These are phyloP conservation scores for Pichia ethanolica DNA, from an alignment of 805 yeast genomes.

Conservation along the genomic window DNA sequence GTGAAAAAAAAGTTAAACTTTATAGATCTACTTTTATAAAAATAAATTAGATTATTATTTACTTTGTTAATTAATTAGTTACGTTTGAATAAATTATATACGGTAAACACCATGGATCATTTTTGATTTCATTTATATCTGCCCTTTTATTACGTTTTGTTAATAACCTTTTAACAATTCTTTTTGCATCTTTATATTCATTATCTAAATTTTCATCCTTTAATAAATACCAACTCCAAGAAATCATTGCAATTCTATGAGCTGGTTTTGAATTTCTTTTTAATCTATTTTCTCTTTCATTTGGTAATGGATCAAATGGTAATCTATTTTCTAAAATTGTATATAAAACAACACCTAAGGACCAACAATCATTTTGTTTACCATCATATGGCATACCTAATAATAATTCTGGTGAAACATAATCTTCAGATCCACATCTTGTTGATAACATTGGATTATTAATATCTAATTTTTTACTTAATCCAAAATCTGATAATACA, in stretches of 20 bases:
- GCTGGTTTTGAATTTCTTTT: conserved; percentile 54
- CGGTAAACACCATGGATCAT: conserved; percentile 29
- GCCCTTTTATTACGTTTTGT: conserved; percentile 33
- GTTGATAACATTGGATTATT: conserved; percentile 64
- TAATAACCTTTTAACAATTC: conserved; percentile 43
- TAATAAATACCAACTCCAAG: conserved; percentile 76
- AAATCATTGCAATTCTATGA: conserved; percentile 85
- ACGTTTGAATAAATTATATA: background rate
- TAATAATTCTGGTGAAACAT: conserved; percentile 88
- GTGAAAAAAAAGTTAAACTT: too few relatives aligned
- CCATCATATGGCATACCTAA: conserved; percentile 93
- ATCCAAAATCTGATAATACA: conserved; percentile 81
- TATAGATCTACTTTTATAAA: background rate
- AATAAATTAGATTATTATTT: background rate
- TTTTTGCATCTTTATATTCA: conserved; percentile 33
- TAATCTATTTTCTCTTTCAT: conserved; percentile 35
- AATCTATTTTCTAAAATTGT: conserved; percentile 76
- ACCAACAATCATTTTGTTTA: conserved; percentile 87
- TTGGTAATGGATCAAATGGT: conserved; percentile 86
- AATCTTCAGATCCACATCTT: conserved; percentile 94
- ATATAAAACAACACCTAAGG: conserved; percentile 85
- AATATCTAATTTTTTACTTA: conserved; percentile 62
- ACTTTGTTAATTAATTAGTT: background rate
- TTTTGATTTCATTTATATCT: conserved; percentile 5
- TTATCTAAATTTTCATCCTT: conserved; percentile 24